A percentile compares a stretch with the other conserved stretches of the same genome.
phyloP scores from a whole-genome alignment of 306 rosid species.

The Glycine soja region DNA sequence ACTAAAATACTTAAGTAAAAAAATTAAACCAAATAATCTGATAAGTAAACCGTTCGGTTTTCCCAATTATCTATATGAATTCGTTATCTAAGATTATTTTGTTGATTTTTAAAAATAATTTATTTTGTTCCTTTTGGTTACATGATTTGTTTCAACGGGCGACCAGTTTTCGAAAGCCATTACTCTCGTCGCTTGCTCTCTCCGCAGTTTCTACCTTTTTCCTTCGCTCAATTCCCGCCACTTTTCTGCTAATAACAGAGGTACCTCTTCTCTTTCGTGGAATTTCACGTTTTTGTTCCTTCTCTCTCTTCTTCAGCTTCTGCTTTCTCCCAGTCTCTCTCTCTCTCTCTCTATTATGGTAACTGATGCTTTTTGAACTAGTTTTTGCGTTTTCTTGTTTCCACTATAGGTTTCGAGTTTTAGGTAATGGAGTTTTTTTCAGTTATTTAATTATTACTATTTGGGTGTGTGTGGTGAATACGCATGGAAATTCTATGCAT shows the following conservation, averaged over 20 bases:
- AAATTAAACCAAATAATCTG: too few relatives aligned
- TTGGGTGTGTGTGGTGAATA: slow-evolving; percentile 5
- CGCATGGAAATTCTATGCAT: slow-evolving; percentile 39
- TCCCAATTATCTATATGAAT: too few relatives aligned
- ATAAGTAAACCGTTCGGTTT: too few relatives aligned
- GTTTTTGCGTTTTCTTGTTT: slow-evolving; percentile 31
- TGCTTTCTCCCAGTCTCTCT: neutral
- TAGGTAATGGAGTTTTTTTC: neutral
- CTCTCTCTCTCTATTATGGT: neutral
- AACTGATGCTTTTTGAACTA: slow-evolving; percentile 33
- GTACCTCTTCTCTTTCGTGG: slow-evolving; percentile 52
- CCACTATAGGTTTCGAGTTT: slow-evolving; percentile 39
- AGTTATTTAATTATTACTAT: neutral
- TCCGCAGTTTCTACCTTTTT: slow-evolving; percentile 41
- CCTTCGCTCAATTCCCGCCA: slow-evolving; percentile 79
- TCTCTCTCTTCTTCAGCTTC: neutral
- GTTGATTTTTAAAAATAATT: too few relatives aligned
- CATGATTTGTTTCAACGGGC: slow-evolving; percentile 78
- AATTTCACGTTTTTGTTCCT: neutral
- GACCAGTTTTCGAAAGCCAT: slow-evolving; percentile 33
- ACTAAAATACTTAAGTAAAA: too few relatives aligned
- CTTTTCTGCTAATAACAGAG: slow-evolving; percentile 55
- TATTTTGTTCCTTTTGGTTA: too few relatives aligned
- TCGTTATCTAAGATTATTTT: too few relatives aligned
- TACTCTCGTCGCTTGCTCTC: slow-evolving; percentile 10